Conservation (phyloP, 2,329 filamentous ascomycete genomes). For the Colletotrichum godetiae region DNA sequence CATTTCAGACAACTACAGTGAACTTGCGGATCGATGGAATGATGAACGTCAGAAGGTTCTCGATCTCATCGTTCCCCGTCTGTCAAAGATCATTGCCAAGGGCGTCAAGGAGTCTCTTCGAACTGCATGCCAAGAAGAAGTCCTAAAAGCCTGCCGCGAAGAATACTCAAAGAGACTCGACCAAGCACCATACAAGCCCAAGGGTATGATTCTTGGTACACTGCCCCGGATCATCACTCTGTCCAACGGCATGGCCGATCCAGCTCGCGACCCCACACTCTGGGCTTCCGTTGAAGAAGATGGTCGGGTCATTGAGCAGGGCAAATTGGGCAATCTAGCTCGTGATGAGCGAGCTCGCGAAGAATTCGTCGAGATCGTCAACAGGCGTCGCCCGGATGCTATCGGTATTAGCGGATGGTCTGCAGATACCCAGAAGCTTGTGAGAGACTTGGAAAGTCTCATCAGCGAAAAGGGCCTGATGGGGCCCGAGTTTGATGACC, state of each 20-base stretch:
- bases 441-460: constrained; percentile 83
- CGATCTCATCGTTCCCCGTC: constrained; percentile 81
- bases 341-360: constrained; percentile 75
- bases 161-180: constrained; percentile 91
- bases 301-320: constrained; percentile 87
- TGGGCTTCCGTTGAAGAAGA: constrained; percentile 97
- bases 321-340: constrained; percentile 84
- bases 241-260: constrained; percentile 84
- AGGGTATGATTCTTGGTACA: constrained; percentile 90
- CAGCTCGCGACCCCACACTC: constrained; percentile 80
- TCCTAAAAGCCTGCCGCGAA: constrained; percentile 88
- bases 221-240: constrained; percentile 87
- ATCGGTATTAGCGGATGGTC: constrained; percentile 90
- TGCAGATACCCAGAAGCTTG: constrained; percentile 85
- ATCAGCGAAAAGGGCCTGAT: constrained; percentile 82
- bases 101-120: constrained; percentile 95
- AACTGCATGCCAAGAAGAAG: constrained; percentile 92
- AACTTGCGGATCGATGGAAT: constrained; percentile 96
- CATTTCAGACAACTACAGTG: constrained; percentile 94
- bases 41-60: constrained; percentile 86
- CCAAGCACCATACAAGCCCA: constrained; percentile 95
- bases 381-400: constrained; percentile 86
- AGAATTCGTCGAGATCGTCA: constrained; percentile 81
- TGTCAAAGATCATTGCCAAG: constrained; percentile 87
- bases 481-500: constrained; percentile 84